phyloP scores from a whole-genome alignment of 164 flowering plant species.

The Berberis vulgaris region DNA sequence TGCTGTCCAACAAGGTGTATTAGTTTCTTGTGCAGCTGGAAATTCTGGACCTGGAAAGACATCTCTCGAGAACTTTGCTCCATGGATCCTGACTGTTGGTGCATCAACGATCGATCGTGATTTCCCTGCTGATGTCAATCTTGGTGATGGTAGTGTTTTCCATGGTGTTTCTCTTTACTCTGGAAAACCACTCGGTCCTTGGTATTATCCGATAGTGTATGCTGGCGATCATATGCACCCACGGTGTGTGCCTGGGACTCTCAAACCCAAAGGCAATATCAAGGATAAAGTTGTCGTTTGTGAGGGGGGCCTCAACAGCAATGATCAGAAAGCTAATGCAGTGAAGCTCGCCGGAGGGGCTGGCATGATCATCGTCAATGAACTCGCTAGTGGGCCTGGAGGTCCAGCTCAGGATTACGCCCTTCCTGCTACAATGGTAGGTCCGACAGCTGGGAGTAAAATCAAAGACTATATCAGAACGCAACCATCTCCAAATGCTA shows the following conservation, averaged over 20 bases:
- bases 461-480: conserved; percentile 39
- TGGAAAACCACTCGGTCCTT: no score
- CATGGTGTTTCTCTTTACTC: no score
- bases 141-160: conserved; percentile 12
- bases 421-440: conserved; percentile 74
- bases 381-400: conserved; percentile 61
- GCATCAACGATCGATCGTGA: conserved; percentile 23
- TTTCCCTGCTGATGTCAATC: conserved; percentile 17
- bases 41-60: conserved; percentile 17
- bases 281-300: conserved; percentile 73
- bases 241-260: no score
- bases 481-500: conserved; percentile 40
- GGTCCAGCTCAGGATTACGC: conserved; percentile 68
- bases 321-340: conserved; percentile 70
- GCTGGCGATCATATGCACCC: no score
- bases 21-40: conserved; percentile 25
- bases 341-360: conserved; percentile 74
- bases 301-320: conserved; percentile 64
- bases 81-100: conserved; percentile 22
- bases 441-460: conserved; percentile 39
- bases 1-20: conserved; percentile 16
- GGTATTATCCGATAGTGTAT: no score
- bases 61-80: conserved; percentile 18
- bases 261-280: not conserved
- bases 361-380: conserved; percentile 72